Base-by-base conservation (phyloP, 1,284 basidiomycete genomes). In the Pseudozyma sp. region DNA sequence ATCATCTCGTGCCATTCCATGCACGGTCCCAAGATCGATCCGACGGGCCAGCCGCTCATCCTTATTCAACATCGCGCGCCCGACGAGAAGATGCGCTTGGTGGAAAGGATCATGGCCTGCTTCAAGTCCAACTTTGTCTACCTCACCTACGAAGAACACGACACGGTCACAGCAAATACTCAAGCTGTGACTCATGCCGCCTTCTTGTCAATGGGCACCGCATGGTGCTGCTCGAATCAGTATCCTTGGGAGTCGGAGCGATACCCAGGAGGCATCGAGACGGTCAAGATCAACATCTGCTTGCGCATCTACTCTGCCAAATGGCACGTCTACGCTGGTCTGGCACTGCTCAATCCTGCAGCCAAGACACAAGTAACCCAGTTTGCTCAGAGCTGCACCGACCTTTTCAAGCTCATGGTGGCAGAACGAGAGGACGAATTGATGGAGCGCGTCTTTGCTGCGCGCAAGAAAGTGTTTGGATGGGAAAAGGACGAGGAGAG, bases 321-420 rank as follows among this genome's bases (percentile, higher is more conserved):
- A 80, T 99, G 95, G 95, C 97, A 99, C 86, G 96, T 99, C 78
- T 99, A 99, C 84, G 97, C 97, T 30, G 97, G 96, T 4, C 89
- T 99, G 13, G 96, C 97, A 0, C 92, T 99, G 80, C 89, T 98
- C 71, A 99, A 99, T 85, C 96, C 97, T 1, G 90, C 89, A n/a
- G 96, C 97, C 0, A 89, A 90, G 54, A 86, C 88, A 2, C 95
- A 97, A 85, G 97, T 99, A 72, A 89, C 81, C 91, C 97, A 84
- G 54, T 99, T 91, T 80, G 92, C 94, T 2, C 89, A 89, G 69
- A 92, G 91, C 79, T 90, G 90, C 7, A 93, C 92, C 5, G 94
- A 93, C 66, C 87, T 99, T 42, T 99, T 94, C 89, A 98, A 97
- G 85, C 88, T 99, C 79, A 98, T 99, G 94, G 88, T 98, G 34